Evolutionary conservation across 177 flowering plant genomes (phyloP), one percentile per base, ranked within the genome.

Genomic region (Vitis hybrid): DNA sequence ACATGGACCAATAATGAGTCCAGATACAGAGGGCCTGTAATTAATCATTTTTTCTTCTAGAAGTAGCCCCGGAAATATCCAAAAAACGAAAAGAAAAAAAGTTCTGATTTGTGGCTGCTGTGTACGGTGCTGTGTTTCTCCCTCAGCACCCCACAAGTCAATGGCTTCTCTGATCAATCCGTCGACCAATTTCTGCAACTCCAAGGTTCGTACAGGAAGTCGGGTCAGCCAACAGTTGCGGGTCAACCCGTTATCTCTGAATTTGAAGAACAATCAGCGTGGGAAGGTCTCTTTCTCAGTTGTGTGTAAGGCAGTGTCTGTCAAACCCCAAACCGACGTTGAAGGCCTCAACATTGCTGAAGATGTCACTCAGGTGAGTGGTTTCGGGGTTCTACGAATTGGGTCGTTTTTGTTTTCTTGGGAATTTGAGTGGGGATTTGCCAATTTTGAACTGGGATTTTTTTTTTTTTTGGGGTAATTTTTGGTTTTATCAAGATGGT

Each of bases 261-360:
- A 70, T 33, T 48, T 74, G 64, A 83, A 65, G 70, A 74, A 66
- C 65, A 65, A 50, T n/a, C 58, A 18, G 11, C 55, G 7, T 12
- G 22, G 15, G 57, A 1, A 65, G 10, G 60, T 31, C 31, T 15
- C 71, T 60, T 22, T 10, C 69, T 71, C 87, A 39, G 70, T 87
- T 22, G 77, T 81, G 49, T 88, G 96, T 74, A 87, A 87, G 62
- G 92, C 92, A 0, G 86, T 83, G n/a, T 84, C 96, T 58, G 84
- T 85, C 22, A 73, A 81, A 72, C 81, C 84, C 8, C 78, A 77
- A 18, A 79, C 87, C 3, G 87, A 83, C 60, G 69, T 89, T 70
- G 89, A 90, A 80, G 90, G 88, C 10, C 92, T 93, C 55, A 91
- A 91, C 83, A 91, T 93, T 31, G 98, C 97, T 10, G 87, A 89